These are phyloP conservation scores for Trametes coccinea DNA, from an alignment of 768 basidiomycete genomes.

Conservation along the genomic window DNA sequence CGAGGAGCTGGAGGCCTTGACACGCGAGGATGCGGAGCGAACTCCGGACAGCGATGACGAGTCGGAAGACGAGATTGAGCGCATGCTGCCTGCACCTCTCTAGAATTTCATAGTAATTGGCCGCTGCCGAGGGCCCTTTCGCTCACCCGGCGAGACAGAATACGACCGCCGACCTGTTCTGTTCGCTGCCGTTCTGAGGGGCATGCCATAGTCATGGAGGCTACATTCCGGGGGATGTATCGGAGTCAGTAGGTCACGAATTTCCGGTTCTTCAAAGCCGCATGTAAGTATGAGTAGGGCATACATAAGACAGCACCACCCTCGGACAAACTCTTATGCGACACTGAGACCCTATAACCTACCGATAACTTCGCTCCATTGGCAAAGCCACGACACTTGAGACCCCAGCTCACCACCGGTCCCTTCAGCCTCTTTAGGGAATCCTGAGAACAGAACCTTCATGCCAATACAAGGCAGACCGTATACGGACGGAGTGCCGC, in stretches of 20 bases:
- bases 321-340: not conserved
- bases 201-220: no score
- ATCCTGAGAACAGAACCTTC: not conserved
- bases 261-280: no score
- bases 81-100: slow-evolving; percentile 30
- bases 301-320: no score
- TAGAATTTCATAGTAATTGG: not conserved
- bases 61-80: slow-evolving; percentile 32
- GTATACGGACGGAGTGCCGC: not conserved
- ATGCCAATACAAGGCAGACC: not conserved
- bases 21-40: slow-evolving; percentile 38
- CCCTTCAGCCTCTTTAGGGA: not conserved
- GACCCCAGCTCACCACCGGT: not conserved
- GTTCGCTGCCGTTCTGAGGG: no score
- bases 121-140: not conserved
- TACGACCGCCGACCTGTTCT: no score
- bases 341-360: not conserved
- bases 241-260: no score
- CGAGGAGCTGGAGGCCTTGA: slow-evolving; percentile 61
- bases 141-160: no score
- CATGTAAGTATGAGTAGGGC: no score
- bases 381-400: no score
- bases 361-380: not conserved
- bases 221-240: no score
- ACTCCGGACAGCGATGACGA: slow-evolving; percentile 76